Evolutionary conservation across 208 protist species (phyloP), one percentile per base, ranked within the genome.

Genomic region (Strigomonas culicis): DNA sequence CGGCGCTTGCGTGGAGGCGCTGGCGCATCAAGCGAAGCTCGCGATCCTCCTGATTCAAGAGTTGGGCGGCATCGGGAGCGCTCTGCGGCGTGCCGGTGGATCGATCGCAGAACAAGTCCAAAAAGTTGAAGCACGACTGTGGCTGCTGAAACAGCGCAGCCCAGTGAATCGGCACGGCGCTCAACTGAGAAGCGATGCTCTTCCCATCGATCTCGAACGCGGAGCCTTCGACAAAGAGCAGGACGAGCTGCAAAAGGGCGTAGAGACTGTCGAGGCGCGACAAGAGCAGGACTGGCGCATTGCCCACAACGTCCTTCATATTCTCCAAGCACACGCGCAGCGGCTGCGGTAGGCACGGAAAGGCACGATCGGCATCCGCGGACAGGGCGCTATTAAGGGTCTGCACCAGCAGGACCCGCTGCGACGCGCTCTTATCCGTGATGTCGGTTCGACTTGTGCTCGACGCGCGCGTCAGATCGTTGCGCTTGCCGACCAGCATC

Each of bases 151-250:
- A 75, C 24, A 86, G 57, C 1, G 60, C 64, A 13, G 17, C 32
- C 80, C 80, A 86, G 46, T 75, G 76, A 3, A 86, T 56, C 13
- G 25, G 49, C 55, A 85, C 47, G 27, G 43, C 30, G 44, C 70
- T 59, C 47, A 68, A 49, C 25, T 65, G 52, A 62, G 62, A 51
- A 28, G 61, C 66, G n/a, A 73, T 34, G 25, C 70, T 64, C 46
- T 70, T 30, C 3, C 52, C 69, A 19, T 74, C 72, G 55, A 74
- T 60, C 2, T 65, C 65, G 53, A 64, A 59, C 7, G 50, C 61
- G 27, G 71, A 62, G 27, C 59, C 65, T n/a, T 84, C 80, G 1
- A 77, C 73, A 56, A 88, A 80, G 46, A 93, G 82, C 25, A 82
- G 72, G 30, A 91, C 58, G 7, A 82, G 69, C 10, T 78, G 64